These are phyloP conservation scores for Neospora caninum DNA, from an alignment of 169 alveolate species.

Conservation along the genomic window DNA sequence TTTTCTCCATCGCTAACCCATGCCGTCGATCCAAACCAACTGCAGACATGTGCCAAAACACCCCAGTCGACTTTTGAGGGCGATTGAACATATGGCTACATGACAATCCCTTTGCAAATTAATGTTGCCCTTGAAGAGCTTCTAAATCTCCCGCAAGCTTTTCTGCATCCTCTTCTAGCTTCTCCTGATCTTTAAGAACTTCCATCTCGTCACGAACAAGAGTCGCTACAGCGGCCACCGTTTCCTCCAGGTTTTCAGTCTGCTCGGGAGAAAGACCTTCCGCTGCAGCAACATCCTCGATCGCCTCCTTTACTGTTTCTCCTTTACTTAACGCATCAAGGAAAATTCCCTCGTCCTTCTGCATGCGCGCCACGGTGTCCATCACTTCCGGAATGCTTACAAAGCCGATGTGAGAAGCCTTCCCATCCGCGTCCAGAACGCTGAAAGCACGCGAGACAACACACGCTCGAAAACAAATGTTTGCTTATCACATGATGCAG, in stretches of 20 bases:
- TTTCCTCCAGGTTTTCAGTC: not conserved
- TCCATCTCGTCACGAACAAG: not conserved
- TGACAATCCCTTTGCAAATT: too few species aligned
- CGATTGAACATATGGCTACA: too few species aligned
- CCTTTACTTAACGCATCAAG: not conserved
- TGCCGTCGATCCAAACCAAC: too few species aligned
- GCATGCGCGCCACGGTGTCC: not conserved
- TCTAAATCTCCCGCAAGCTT: not conserved
- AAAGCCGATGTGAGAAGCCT: not conserved
- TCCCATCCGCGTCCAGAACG: not conserved
- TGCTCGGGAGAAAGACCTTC: not conserved
- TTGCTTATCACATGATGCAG: too few species aligned
- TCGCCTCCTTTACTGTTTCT: not conserved
- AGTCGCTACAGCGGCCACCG: not conserved
- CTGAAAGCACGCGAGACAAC: not conserved
- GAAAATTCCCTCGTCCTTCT: not conserved
- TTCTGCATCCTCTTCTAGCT: not conserved
- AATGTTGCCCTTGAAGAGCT: not conserved
- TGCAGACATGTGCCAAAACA: too few species aligned
- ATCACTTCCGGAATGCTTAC: not conserved
- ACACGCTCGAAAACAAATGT: not conserved
- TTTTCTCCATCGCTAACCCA: too few species aligned
- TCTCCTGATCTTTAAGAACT: not conserved
- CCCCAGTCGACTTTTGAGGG: too few species aligned
- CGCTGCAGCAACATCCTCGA: not conserved